phyloP scores from a whole-genome alignment of 225 moss, liverwort and hornwort species.

The Pleurozium schreberi region DNA sequence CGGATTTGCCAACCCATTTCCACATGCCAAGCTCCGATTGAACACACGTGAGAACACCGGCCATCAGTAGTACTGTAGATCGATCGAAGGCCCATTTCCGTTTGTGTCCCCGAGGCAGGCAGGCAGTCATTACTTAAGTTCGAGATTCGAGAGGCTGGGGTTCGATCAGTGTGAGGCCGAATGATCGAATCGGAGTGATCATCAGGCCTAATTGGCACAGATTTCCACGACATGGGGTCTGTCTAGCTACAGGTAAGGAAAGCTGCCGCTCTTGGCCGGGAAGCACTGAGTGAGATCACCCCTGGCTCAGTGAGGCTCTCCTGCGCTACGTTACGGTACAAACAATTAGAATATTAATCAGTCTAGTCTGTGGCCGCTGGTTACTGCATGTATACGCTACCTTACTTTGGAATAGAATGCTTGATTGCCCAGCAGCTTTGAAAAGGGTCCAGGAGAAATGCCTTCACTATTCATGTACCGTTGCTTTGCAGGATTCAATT shows the following conservation, averaged over 20 bases:
- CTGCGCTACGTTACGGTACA: not conserved
- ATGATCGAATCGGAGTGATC: not conserved
- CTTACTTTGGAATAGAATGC: not conserved
- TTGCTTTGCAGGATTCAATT: not conserved
- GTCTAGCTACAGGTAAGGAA: not conserved
- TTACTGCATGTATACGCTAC: too few relatives aligned
- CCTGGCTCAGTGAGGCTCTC: not conserved
- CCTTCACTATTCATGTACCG: constrained; percentile 12
- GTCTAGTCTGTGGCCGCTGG: not conserved
- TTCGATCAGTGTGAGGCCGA: not conserved
- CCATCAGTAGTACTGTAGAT: too few relatives aligned
- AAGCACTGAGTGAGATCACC: not conserved
- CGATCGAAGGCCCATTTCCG: not conserved
- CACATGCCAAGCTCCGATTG: not conserved
- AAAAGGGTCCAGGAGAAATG: not conserved
- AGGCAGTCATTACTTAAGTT: not conserved
- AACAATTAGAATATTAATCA: not conserved
- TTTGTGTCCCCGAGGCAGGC: not conserved
- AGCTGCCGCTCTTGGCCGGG: not conserved
- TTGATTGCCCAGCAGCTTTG: not conserved
- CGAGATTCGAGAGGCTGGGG: not conserved
- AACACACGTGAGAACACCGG: not conserved
- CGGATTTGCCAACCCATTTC: not conserved
- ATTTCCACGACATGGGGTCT: not conserved
- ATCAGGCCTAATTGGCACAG: not conserved